Percentiles rank a stretch among this genome's conserved stretches.
Conservation (phyloP, 2,329 filamentous ascomycete genomes). For the Pseudogymnoascus sp. region DNA sequence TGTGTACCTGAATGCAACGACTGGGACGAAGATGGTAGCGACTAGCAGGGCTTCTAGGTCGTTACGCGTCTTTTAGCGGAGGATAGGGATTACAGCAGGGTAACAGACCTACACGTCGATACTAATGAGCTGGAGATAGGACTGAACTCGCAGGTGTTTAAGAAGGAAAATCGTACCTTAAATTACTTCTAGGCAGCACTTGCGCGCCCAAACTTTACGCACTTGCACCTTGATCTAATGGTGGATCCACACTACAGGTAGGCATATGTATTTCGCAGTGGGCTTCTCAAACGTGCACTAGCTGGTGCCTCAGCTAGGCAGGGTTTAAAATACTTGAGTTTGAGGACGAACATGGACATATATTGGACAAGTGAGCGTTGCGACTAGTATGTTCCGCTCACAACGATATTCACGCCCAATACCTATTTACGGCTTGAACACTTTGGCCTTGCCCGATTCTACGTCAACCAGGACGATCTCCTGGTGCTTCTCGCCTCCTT, state of each 20-base stretch:
- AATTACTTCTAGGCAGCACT: slow-evolving; percentile 21
- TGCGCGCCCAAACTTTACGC: slow-evolving; percentile 23
- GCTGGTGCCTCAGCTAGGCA: slow-evolving; percentile 9
- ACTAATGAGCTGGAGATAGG: slow-evolving; percentile 27
- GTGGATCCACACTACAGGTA: slow-evolving; percentile 11
- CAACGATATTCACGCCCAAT: slow-evolving; percentile 26
- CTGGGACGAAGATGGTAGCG: slow-evolving; percentile 17
- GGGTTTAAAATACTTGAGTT: slow-evolving; percentile 21
- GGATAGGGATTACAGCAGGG: slow-evolving; percentile 15
- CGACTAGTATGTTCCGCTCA: slow-evolving; percentile 17
- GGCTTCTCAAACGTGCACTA: slow-evolving; percentile 18
- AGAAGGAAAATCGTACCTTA: slow-evolving; percentile 21
- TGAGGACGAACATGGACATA: slow-evolving; percentile 14
- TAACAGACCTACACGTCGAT: slow-evolving; percentile 33
- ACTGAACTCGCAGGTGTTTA: slow-evolving; percentile 29
- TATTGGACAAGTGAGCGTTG: too few relatives aligned
- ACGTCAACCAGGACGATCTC: slow-evolving; percentile 24
- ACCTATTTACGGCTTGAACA: slow-evolving; percentile 26
- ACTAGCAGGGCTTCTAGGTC: slow-evolving; percentile 29
- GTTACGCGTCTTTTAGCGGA: slow-evolving; percentile 24
- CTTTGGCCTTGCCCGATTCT: slow-evolving; percentile 27
- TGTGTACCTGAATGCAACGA: slow-evolving; percentile 7
- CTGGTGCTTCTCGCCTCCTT: slow-evolving; percentile 25
- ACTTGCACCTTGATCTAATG: slow-evolving; percentile 25
- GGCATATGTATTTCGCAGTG: slow-evolving; percentile 14